Conservation (phyloP, 108 stramenopile species). For the Nitzschia inconspicua region DNA sequence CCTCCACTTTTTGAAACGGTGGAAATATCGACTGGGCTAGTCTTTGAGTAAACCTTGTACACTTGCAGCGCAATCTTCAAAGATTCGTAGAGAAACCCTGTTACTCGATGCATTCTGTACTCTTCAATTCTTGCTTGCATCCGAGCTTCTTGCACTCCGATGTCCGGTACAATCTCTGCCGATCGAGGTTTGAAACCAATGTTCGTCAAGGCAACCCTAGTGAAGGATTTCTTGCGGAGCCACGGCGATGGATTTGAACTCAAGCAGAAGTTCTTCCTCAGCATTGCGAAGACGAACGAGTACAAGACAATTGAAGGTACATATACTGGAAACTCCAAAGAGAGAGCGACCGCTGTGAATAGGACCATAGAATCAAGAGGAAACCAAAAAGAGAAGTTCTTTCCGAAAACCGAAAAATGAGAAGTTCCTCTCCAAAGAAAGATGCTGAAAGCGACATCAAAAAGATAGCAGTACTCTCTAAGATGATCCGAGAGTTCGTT, state of each 20-base stretch:
- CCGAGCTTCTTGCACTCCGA: constrained; percentile 27
- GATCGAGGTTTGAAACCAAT: too few species aligned
- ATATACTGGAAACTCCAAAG: constrained; percentile 23
- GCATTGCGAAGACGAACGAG: constrained; percentile 24
- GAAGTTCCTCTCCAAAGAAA: constrained; percentile 47
- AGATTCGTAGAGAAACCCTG: constrained; percentile 11
- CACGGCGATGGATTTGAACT: constrained; percentile 40
- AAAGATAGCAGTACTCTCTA: constrained; percentile 23
- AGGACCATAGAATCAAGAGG: constrained; percentile 39
- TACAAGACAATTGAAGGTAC: constrained; percentile 31
- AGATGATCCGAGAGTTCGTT: constrained; percentile 31
- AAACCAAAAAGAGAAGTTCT: constrained; percentile 31
- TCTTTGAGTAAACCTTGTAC: constrained; percentile 37
- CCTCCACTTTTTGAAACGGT: constrained; percentile 8
- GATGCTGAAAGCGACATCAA: constrained; percentile 33
- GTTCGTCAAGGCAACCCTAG: constrained; percentile 24
- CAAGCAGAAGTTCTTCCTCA: constrained; percentile 25
- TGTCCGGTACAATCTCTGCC: constrained; percentile 26
- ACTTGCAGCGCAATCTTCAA: constrained; percentile 17
- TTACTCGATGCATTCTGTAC: constrained; percentile 27
- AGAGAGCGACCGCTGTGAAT: constrained; percentile 12
- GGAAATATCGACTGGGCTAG: constrained; percentile 15
- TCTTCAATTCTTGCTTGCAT: constrained; percentile 14
- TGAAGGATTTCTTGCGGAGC: constrained; percentile 40
- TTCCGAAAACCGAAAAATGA: not conserved